Evolutionary conservation across 2,329 filamentous ascomycete species (phyloP), one percentile per base, ranked within the genome.

Genomic region (Monosporascus ibericus): DNA sequence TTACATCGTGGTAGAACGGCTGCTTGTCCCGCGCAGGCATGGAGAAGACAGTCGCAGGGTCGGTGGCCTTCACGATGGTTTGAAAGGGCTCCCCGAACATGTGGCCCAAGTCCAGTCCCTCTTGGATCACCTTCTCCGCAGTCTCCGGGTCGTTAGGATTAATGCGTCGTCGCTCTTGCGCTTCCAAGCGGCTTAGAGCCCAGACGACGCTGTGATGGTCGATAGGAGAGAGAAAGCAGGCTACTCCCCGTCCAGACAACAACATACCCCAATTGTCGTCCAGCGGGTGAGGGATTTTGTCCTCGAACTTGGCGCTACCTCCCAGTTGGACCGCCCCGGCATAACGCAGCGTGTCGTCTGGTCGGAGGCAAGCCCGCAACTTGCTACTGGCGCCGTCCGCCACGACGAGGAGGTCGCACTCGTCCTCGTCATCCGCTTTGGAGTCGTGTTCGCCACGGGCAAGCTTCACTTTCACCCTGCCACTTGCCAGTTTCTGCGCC

Each of bases 351-450:
- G 49, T 59, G 49, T 77, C 72, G 6, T 66, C 53, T 8, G 73
- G 73, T 18, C 74, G 64, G 5, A 77, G 55, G 8, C 40, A 55
- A 14, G 60, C 58, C 36, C 76, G 62, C 2, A 77, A 61, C 52
- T 69, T 74, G 55, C 72, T 76, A 18, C 61, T 67, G 0, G 72
- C 67, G 0, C 75, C 76, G 53, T 78, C 76, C 0, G 75, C 73
- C 1, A 68, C 73, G 37, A 78, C 63, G 7, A 78, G 65, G 0
- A 78, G 17, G 53, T 77, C 74, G 44, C 72, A 74, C 25, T 66
- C 59, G 24, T 59, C 57, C 50, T 55, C 42, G 38, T 51, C 39
- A n/a, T 52, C 30, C 50, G 58, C 55, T 50, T 63, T 59, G 37
- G 70, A 62, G 44, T 50, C 48, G 30, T 34, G 30, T 34, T 5